Evolutionary conservation across 140 eudicot species (phyloP), one percentile per base, ranked within the genome.

Genomic region (Oenanthe javanica): DNA sequence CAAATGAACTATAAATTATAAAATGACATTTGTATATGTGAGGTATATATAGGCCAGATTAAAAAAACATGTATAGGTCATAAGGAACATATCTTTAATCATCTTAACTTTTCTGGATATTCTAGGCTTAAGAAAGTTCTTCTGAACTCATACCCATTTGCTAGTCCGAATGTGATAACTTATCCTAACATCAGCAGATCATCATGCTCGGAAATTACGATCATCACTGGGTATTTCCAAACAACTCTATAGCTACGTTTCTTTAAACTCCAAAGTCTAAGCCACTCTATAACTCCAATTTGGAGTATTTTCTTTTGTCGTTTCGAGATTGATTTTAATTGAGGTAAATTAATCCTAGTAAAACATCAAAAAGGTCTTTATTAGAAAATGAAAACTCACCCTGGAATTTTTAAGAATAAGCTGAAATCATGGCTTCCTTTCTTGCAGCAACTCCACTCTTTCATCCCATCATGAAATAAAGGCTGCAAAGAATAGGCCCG

Each of bases 401-500:
- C 99, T 74, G 99, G 99, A 76, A 95, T 92, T 85, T 90, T 96
- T 27, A 95, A 79, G 84, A 95, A 95, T 82, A 90, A 89, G 86
- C 88, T 91, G 87, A 95, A 95, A 86, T 95, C 99, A 49, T 95
- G 99, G 83, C 99, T 95, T 84, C 87, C 88, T 84, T 89, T 84
- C 89, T 95, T 95, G 97, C 99, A 95, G 82, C 99, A 95, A 87
- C 97, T 92, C 99, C 99, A 95, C 81, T 95, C 97, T 86, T 95
- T 92, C 93, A 89, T 95, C 45, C 97, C 99, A 85, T 95, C 99
- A 72, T 91, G 99, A 87, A 95, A 95, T 64, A 89, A 13, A 84
- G 99, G 99, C 97, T 95, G 93, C 70, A 82, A 86, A 47, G 80
- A 54, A 71, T 48, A 78, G 59, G 21, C 43, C 75, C 72, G 9